Evolutionary conservation across 2,329 filamentous ascomycete genomes (phyloP), one percentile per base, ranked within the genome.

Genomic region (Fusarium ambrosium): DNA sequence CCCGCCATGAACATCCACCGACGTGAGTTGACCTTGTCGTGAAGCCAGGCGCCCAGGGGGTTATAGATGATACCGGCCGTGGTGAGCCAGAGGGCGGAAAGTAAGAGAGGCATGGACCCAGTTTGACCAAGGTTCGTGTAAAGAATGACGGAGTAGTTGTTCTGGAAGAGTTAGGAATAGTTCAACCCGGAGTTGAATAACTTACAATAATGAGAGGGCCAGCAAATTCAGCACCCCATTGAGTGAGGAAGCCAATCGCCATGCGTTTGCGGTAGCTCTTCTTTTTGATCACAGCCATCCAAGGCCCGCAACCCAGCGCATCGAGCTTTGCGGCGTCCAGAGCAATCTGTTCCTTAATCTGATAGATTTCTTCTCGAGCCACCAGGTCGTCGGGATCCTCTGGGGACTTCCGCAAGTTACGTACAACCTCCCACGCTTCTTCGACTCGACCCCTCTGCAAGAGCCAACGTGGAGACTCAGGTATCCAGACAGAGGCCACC

Each of bases 141-240:
- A 0, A 85, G 75, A 14, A 84, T 80, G 9, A 84, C 82, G 0
- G 81, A 72, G 8, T 84, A 84, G 68, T 84, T 85, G 69, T 88
- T 88, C 85, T 87, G 29, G 4, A 45, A 22, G 41, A 22, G 41
- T 45, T 45, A 45, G 41, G 6, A 45, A 45, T 45, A 45, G 11
- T 45, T 22, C 20, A 45, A 14, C 1, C 0, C 0, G 0, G 0
- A 5, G 48, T 73, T 73, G 9, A 72, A 51, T 10, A 1, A 82
- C 85, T 78, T 67, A 87, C 86, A 66, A 88, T 88, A 18, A 89
- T 86, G 1, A 88, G 80, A 13, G 86, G 86, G 0, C 87, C 87
- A 20, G 83, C 86, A 74, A 88, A 88, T 63, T 88, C 86, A 2
- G 87, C 86, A 24, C 86, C 87, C 86, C 86, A 89, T 72, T 88